Conservation (phyloP, 108 stramenopile genomes). For the Skeletonema tropicum region DNA sequence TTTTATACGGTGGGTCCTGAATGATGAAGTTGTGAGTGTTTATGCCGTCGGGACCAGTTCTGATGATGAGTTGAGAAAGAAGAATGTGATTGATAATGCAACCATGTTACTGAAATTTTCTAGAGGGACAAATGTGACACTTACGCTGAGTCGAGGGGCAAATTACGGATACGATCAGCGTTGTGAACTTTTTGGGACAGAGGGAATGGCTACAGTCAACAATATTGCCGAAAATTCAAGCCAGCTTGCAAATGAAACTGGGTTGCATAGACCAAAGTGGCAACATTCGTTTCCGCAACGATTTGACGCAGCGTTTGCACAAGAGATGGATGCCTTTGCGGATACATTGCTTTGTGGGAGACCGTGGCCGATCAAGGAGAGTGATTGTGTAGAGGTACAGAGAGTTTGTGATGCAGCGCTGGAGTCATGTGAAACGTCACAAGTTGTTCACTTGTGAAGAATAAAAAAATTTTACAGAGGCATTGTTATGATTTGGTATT, state of each 20-base stretch:
- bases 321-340: conserved; percentile 71
- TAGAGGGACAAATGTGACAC: conserved; percentile 33
- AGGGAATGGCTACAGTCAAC: conserved; percentile 47
- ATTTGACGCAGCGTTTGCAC: conserved; percentile 65
- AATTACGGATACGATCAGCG: conserved; percentile 82
- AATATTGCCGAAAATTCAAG: conserved; percentile 51
- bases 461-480: neutral
- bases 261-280: conserved; percentile 47
- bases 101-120: conserved; percentile 61
- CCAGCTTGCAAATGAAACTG: conserved; percentile 41
- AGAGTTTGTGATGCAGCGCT: conserved; percentile 69
- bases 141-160: conserved; percentile 51
- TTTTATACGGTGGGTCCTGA: conserved; percentile 58
- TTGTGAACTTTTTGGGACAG: conserved; percentile 68
- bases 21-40: conserved; percentile 57
- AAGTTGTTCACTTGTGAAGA: conserved; percentile 16
- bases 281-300: conserved; percentile 72
- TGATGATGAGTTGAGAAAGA: conserved; percentile 46
- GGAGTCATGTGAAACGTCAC: conserved; percentile 40
- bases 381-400: conserved; percentile 68
- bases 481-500: neutral
- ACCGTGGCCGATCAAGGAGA: conserved; percentile 55
- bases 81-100: conserved; percentile 72
- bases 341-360: conserved; percentile 51
- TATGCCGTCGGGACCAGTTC: conserved; percentile 66